Conservation (phyloP, 2,329 filamentous ascomycete genomes). For the Aspergillus unguis region DNA sequence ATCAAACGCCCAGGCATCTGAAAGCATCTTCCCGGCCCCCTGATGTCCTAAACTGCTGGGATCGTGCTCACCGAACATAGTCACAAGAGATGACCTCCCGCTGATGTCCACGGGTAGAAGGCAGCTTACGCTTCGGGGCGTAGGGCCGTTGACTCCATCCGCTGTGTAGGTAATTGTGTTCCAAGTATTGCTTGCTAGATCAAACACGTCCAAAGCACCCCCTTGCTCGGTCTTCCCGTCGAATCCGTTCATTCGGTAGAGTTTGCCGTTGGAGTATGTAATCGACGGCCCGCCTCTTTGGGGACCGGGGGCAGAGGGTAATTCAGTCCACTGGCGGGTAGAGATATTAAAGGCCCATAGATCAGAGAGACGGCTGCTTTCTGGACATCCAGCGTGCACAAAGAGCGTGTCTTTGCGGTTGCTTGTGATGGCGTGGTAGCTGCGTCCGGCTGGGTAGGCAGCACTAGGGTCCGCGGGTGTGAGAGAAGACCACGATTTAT, state of each 20-base stretch:
- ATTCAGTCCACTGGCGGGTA: slow-evolving; percentile 62
- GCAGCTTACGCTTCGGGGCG: slow-evolving; percentile 49
- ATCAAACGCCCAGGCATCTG: slow-evolving; percentile 51
- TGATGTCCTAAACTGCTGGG: slow-evolving; percentile 53
- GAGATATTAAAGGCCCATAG: slow-evolving; percentile 74
- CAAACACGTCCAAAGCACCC: slow-evolving; percentile 65
- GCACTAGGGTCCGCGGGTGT: slow-evolving; percentile 50
- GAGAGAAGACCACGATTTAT: slow-evolving; percentile 59
- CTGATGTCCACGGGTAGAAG: slow-evolving; percentile 42
- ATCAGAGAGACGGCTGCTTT: slow-evolving; percentile 62
- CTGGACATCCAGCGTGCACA: slow-evolving; percentile 72
- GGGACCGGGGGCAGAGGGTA: slow-evolving; percentile 64
- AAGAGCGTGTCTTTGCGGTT: slow-evolving; percentile 67
- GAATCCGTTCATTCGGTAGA: slow-evolving; percentile 79
- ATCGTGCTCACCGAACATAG: slow-evolving; percentile 54
- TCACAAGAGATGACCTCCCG: slow-evolving; percentile 43
- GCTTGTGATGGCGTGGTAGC: slow-evolving; percentile 64
- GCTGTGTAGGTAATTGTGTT: slow-evolving; percentile 26
- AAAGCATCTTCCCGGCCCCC: slow-evolving; percentile 56
- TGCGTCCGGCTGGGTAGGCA: slow-evolving; percentile 61
- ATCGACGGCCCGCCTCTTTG: slow-evolving; percentile 66
- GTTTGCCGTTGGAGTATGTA: slow-evolving; percentile 58
- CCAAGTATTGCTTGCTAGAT: slow-evolving; percentile 42
- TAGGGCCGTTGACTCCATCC: slow-evolving; percentile 47
- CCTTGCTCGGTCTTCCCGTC: slow-evolving; percentile 69